Evolutionary conservation across 2,329 filamentous ascomycete genomes (phyloP).

Genomic region (Chaetomium sp.): DNA sequence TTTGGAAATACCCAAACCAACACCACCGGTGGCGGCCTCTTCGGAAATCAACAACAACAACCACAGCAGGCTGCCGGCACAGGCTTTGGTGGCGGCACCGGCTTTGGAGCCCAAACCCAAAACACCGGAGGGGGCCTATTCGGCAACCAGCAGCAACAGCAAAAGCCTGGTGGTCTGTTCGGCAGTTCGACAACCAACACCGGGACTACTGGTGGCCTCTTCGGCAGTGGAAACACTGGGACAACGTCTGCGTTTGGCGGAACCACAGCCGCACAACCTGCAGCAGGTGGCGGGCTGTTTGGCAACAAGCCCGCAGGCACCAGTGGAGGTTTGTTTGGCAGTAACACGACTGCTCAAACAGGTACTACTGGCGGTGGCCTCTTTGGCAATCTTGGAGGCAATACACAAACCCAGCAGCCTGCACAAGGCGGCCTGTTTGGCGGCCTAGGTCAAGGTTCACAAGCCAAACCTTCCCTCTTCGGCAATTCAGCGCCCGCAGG

Average conservation of each 20-base stretch:
- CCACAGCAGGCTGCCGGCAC: slow-evolving; percentile 30
- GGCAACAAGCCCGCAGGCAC: slow-evolving; percentile 49
- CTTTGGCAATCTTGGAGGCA: slow-evolving; percentile 48
- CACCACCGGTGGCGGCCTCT: slow-evolving; percentile 34
- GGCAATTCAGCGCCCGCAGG: slow-evolving; percentile 47
- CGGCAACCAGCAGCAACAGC: slow-evolving; percentile 37
- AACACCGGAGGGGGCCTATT: slow-evolving; percentile 33
- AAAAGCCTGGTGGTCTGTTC: slow-evolving; percentile 36
- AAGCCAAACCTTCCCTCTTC: slow-evolving; percentile 60
- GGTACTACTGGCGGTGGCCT: slow-evolving; percentile 39
- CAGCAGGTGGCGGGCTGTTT: slow-evolving; percentile 50
- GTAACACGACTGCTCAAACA: slow-evolving; percentile 41
- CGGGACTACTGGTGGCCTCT: slow-evolving; percentile 35
- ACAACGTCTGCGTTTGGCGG: slow-evolving; percentile 37
- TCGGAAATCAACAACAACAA: slow-evolving; percentile 38
- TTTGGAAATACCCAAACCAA: slow-evolving; percentile 42
- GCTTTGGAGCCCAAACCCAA: slow-evolving; percentile 35
- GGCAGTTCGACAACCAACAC: slow-evolving; percentile 33
- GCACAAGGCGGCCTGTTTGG: slow-evolving; percentile 51
- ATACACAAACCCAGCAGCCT: slow-evolving; percentile 34
- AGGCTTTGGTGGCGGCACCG: slow-evolving; percentile 36
- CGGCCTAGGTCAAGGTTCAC: slow-evolving; percentile 52
- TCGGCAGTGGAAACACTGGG: slow-evolving; percentile 38
- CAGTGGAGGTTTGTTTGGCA: slow-evolving; percentile 55
- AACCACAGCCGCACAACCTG: slow-evolving; percentile 29